A percentile compares a stretch with the other conserved stretches of the same genome.
Conservation (phyloP, 768 basidiomycete genomes). For the Tubosaeta sp. region DNA sequence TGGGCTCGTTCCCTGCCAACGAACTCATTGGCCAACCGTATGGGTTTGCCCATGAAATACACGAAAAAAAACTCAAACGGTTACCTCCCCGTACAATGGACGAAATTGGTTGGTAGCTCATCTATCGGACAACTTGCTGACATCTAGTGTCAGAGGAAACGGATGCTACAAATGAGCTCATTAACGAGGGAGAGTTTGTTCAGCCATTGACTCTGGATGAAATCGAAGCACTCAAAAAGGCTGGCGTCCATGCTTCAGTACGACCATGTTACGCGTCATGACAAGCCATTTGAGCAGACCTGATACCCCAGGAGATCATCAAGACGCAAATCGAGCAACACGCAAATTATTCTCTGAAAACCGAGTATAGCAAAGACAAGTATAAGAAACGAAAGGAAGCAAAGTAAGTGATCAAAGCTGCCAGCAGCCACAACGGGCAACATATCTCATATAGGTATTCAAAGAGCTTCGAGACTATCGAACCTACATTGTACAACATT, state of each 20-base stretch:
- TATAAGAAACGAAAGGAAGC: constrained; percentile 96
- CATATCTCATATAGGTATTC: constrained; percentile 63
- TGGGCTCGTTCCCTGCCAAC: constrained; percentile 75
- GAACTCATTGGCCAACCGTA: constrained; percentile 81
- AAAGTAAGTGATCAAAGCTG: constrained; percentile 55
- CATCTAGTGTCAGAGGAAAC: constrained; percentile 71
- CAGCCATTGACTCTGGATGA: constrained; percentile 82
- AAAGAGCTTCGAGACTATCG: constrained; percentile 81
- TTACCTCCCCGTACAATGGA: constrained; percentile 61
- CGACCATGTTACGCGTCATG: constrained; percentile 19
- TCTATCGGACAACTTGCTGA: constrained; percentile 3
- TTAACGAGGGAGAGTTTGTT: constrained; percentile 80
- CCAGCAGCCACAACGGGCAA: neutral
- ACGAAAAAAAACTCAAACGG: constrained; percentile 61
- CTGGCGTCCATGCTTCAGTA: constrained; percentile 77
- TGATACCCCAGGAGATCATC: constrained; percentile 78
- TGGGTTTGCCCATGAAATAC: constrained; percentile 86
- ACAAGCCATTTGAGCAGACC: constrained; percentile 6
- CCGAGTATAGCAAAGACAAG: constrained; percentile 98
- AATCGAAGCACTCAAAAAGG: constrained; percentile 77
- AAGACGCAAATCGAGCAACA: constrained; percentile 91
- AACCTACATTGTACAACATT: constrained; percentile 84
- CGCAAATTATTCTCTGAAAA: constrained; percentile 88
- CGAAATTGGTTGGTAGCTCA: constrained; percentile 62
- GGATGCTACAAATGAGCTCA: constrained; percentile 93